A percentile compares a stretch with the other conserved stretches of the same genome.
Evolutionary conservation across 352 stramenopile species (phyloP).

Genomic region (Globisporangium spiculum): DNA sequence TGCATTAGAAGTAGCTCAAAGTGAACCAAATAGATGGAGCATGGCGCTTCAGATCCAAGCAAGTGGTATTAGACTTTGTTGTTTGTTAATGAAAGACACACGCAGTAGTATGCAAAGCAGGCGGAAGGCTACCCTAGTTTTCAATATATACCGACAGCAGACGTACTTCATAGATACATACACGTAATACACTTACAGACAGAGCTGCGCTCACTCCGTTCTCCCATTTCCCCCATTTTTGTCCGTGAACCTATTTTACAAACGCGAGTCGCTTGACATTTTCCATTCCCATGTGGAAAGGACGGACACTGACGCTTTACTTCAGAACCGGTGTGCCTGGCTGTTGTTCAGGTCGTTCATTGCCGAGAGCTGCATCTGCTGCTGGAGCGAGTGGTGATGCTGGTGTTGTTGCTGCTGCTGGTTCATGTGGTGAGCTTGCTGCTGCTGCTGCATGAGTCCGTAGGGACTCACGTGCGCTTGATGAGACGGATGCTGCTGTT

Average conservation of each 20-base stretch:
- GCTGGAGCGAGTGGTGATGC: conserved; percentile 4
- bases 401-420: conserved; percentile 6
- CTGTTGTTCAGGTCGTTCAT: conserved; percentile 29
- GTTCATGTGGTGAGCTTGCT: conserved; percentile 2
- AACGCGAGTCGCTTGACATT: not conserved
- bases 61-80: not conserved
- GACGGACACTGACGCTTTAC: not conserved
- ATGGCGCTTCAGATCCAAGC: not conserved
- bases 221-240: not conserved
- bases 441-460: conserved; percentile 7
- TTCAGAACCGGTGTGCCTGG: conserved; percentile 17
- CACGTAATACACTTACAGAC: conserved; percentile 1
- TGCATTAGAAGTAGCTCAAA: conserved; percentile 15
- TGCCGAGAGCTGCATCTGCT: conserved; percentile 31
- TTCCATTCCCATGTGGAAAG: not conserved
- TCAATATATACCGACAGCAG: not conserved
- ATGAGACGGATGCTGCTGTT: conserved; percentile 8
- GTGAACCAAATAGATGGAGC: not conserved
- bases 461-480: conserved; percentile 11
- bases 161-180: conserved; percentile 6
- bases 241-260: conserved; percentile 11
- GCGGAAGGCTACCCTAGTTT: not conserved
- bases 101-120: not conserved
- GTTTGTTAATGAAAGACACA: not conserved
- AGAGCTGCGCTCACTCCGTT: not conserved